phyloP scores from a whole-genome alignment of 345 rosid genomes.

The Bruguiera parviflora region DNA sequence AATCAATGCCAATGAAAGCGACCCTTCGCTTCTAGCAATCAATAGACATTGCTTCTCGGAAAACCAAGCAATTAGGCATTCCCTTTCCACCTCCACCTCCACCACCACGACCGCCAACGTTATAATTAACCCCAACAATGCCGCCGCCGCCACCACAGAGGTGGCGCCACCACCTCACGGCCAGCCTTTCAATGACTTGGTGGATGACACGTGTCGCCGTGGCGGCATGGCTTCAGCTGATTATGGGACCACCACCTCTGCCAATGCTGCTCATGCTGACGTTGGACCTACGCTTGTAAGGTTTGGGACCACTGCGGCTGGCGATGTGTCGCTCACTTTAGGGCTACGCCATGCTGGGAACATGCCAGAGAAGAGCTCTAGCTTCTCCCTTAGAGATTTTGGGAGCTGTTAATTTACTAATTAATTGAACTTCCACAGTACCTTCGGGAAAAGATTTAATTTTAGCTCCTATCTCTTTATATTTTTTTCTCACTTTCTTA shows the following conservation, averaged over 20 bases:
- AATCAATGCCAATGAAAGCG: constrained; percentile 62
- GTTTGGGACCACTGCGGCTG: constrained; percentile 65
- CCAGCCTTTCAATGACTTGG: constrained; percentile 30
- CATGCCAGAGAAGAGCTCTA: constrained; percentile 50
- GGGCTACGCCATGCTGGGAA: constrained; percentile 91
- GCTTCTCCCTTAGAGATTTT: constrained; percentile 78
- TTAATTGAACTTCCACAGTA: background rate
- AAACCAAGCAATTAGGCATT: constrained; percentile 37
- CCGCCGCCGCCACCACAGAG: constrained; percentile 9
- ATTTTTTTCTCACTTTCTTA: constrained; percentile 13
- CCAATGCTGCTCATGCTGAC: constrained; percentile 24
- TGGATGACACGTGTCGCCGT: constrained; percentile 38
- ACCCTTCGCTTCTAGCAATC: constrained; percentile 53
- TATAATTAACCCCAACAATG: background rate
- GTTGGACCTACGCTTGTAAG: constrained; percentile 51
- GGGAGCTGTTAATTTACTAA: constrained; percentile 45
- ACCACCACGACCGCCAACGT: constrained; percentile 14
- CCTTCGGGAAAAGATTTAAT: constrained; percentile 8
- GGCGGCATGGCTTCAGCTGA: constrained; percentile 34
- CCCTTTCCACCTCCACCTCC: constrained; percentile 23
- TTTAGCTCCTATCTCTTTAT: constrained; percentile 5
- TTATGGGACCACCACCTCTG: constrained; percentile 43
- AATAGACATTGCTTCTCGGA: constrained; percentile 50
- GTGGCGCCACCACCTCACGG: constrained; percentile 25
- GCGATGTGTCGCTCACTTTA: constrained; percentile 90